Conservation (phyloP, 192 early-diverging fungal genomes). For the Umbelopsis vinacea region DNA sequence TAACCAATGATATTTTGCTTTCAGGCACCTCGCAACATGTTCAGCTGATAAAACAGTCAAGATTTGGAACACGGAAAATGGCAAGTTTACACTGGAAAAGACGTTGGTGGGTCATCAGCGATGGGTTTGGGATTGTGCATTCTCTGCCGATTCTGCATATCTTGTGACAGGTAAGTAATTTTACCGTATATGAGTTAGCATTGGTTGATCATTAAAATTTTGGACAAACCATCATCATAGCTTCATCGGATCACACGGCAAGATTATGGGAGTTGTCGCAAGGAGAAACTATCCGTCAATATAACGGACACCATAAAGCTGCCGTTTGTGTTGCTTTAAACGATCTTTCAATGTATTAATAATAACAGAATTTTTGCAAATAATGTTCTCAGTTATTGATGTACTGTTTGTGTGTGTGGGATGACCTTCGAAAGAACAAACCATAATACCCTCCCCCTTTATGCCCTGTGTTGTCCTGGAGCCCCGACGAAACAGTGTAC, state of each 20-base stretch:
- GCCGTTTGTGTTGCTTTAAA: slow-evolving; percentile 87
- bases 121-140: slow-evolving; percentile 94
- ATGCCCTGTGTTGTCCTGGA: neutral
- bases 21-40: slow-evolving; percentile 77
- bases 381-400: neutral
- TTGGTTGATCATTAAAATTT: neutral
- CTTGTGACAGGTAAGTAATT: slow-evolving; percentile 68
- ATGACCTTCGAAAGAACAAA: neutral
- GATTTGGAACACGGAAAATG: slow-evolving; percentile 72
- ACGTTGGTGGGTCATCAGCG: slow-evolving; percentile 81
- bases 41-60: slow-evolving; percentile 89
- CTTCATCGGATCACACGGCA: slow-evolving; percentile 84
- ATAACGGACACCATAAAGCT: slow-evolving; percentile 90
- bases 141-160: slow-evolving; percentile 91
- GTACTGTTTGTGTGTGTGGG: neutral
- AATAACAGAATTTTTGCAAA: neutral
- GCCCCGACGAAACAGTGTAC: neutral
- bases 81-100: slow-evolving; percentile 67
- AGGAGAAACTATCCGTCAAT: slow-evolving; percentile 82
- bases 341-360: slow-evolving; percentile 61
- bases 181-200: neutral
- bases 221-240: slow-evolving; percentile 31
- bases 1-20: neutral
- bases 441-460: neutral
- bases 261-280: slow-evolving; percentile 80